A percentile compares a stretch with the other conserved stretches of the same genome.
phyloP scores from a whole-genome alignment of 2,329 filamentous ascomycete genomes.

The Rosellinia necatrix region DNA sequence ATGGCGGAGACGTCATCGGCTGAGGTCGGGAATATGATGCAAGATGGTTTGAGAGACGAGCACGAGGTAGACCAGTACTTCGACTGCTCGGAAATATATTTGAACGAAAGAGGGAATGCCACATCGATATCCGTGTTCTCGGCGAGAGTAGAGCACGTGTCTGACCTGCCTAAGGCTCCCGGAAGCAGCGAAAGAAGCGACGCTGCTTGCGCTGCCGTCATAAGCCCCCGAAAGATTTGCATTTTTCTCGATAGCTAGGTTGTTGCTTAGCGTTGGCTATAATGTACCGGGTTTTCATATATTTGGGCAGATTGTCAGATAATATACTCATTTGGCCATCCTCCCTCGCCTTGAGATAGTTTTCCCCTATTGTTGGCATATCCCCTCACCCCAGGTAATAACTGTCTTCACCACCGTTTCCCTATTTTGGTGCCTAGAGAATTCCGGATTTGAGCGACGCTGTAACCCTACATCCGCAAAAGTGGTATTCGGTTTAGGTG shows the following conservation, averaged over 20 bases:
- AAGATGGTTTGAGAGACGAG: slow-evolving; percentile 48
- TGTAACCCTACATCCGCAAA: slow-evolving; percentile 6
- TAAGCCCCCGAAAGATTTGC: slow-evolving; percentile 21
- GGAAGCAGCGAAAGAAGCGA: slow-evolving; percentile 26
- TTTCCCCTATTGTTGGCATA: background rate
- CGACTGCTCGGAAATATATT: slow-evolving; percentile 46
- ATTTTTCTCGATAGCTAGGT: slow-evolving; percentile 18
- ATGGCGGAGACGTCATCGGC: slow-evolving; percentile 57
- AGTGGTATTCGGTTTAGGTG: background rate
- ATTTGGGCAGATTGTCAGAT: background rate
- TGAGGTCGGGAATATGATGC: slow-evolving; percentile 54
- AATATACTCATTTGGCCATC: background rate
- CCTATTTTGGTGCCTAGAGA: background rate
- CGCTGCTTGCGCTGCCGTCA: slow-evolving; percentile 4
- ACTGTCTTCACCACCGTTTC: background rate
- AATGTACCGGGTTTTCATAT: background rate
- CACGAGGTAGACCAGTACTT: slow-evolving; percentile 54
- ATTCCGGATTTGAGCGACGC: background rate
- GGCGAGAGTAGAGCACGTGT: slow-evolving; percentile 47
- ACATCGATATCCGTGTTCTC: slow-evolving; percentile 42
- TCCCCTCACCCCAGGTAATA: background rate
- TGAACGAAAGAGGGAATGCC: slow-evolving; percentile 39
- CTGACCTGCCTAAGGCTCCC: slow-evolving; percentile 31
- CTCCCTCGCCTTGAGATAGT: background rate
- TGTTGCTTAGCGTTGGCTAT: background rate